A percentile compares a stretch with the other conserved stretches of the same genome.
phyloP scores from a whole-genome alignment of 2,329 filamentous ascomycete species.

The Penicillium sp. region DNA sequence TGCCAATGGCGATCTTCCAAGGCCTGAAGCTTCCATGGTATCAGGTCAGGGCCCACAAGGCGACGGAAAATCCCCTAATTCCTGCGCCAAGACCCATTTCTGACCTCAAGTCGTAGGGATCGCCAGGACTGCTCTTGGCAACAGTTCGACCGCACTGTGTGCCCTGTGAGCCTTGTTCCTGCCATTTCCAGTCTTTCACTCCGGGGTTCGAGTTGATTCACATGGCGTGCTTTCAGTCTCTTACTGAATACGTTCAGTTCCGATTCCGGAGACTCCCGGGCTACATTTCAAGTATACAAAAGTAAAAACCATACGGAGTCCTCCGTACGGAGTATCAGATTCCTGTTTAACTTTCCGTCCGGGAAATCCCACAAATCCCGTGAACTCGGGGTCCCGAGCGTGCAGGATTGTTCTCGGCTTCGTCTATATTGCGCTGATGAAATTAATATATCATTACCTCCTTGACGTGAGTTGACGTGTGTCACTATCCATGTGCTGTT shows the following conservation, averaged over 20 bases:
- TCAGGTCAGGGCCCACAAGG: neutral
- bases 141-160: neutral
- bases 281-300: neutral
- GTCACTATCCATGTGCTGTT: neutral
- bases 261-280: neutral
- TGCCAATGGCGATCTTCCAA: neutral
- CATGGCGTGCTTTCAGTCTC: neutral
- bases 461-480: neutral
- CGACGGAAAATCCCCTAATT: neutral
- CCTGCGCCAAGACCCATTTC: neutral
- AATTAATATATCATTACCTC: neutral
- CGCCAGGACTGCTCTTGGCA: neutral
- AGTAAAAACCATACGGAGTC: no score
- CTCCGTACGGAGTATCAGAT: no score
- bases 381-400: neutral
- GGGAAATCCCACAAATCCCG: neutral
- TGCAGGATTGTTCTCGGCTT: neutral
- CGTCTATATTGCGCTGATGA: neutral
- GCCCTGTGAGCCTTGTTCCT: neutral
- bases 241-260: neutral
- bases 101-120: neutral
- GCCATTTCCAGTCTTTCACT: neutral
- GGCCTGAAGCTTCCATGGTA: neutral
- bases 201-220: neutral
- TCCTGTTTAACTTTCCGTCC: neutral